Base-by-base conservation (phyloP, 2,329 filamentous ascomycete genomes). In the Fusarium sp. region DNA sequence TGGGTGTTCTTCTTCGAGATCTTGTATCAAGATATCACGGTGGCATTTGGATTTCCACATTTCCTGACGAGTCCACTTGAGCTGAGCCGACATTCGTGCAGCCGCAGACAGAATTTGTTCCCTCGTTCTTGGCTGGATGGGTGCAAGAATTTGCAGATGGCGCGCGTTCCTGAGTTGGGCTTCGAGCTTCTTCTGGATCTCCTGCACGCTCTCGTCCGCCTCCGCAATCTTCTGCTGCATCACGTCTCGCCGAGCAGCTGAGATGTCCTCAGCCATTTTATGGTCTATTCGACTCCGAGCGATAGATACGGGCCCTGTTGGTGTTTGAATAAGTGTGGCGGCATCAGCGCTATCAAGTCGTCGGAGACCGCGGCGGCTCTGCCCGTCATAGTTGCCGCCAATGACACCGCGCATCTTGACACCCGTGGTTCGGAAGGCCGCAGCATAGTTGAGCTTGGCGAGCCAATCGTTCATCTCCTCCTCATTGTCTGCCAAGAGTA, bases 401-500 rank as follows among this genome's bases (percentile, higher is more conserved):
- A 96, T 87, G 58, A 97, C 91, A 23, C 94, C 94, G 72, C 95
- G 89, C 85, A 97, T 97, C 42, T 93, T 89, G 8, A 98, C 93
- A 15, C 95, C 94, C 8, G 94, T 93, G 1, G 94, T 97, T 71
- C 93, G 89, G 79, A 98, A 98, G 2, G 96, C 93, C 11, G 96
- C 94, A 33, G 95, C 95, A 77, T 98, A 98, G 78, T 99, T 99
- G 63, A 99, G 87, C 75, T 97, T 96, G 10, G 92, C 93, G 28
- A 99, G 84, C 96, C 96, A 99, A 77, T 99, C 96, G 74, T 98
- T 97, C 86, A 97, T 90, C 74, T 99, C 96, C 2, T 89, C 84
- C 74, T 99, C 96, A 54, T 89, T 93, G 73, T 98, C 94, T 8
- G 96, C 95, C 20, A 98, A 83, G 37, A 99, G 91, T 1, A 95